A percentile compares a stretch with the other conserved stretches of the same genome.
phyloP scores from a whole-genome alignment of 768 basidiomycete genomes.

The Boletus sp. region DNA sequence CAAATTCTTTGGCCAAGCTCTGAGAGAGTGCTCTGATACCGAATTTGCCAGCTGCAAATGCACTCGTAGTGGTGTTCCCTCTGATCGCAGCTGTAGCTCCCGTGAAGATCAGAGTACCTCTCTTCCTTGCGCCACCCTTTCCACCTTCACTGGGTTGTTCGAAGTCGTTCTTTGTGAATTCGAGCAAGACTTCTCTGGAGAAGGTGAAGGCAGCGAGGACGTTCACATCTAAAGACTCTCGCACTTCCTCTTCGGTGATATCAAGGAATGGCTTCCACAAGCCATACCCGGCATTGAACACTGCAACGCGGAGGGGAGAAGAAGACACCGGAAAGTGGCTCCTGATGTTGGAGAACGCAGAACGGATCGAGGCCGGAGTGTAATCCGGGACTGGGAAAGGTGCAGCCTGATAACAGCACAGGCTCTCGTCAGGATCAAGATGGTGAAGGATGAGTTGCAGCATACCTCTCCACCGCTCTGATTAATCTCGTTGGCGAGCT shows the following conservation, averaged over 20 bases:
- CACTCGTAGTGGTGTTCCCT: constrained; percentile 60
- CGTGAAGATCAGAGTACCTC: constrained; percentile 68
- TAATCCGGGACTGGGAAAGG: constrained; percentile 55
- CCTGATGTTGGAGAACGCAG: constrained; percentile 48
- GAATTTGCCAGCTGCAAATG: constrained; percentile 63
- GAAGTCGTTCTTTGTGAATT: constrained; percentile 54
- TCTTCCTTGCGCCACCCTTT: constrained; percentile 44
- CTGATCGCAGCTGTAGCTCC: constrained; percentile 68
- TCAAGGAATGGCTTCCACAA: constrained; percentile 70
- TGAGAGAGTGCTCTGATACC: constrained; percentile 64
- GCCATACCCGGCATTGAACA: constrained; percentile 61
- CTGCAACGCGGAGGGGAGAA: constrained; percentile 54
- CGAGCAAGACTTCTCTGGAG: constrained; percentile 55
- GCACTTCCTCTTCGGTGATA: constrained; percentile 56
- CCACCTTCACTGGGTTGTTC: constrained; percentile 42
- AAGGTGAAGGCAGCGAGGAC: constrained; percentile 63
- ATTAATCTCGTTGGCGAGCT: constrained; percentile 55
- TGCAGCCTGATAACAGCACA: constrained; percentile 43
- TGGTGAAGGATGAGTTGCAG: constrained; percentile 4
- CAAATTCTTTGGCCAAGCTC: constrained; percentile 73
- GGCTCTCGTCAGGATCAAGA: background rate
- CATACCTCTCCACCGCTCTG: constrained; percentile 55
- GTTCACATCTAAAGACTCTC: constrained; percentile 48
- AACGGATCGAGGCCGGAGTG: constrained; percentile 48
- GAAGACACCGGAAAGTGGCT: constrained; percentile 44